phyloP scores from a whole-genome alignment of 805 yeast genomes.

The Metschnikowia amazonensis region DNA sequence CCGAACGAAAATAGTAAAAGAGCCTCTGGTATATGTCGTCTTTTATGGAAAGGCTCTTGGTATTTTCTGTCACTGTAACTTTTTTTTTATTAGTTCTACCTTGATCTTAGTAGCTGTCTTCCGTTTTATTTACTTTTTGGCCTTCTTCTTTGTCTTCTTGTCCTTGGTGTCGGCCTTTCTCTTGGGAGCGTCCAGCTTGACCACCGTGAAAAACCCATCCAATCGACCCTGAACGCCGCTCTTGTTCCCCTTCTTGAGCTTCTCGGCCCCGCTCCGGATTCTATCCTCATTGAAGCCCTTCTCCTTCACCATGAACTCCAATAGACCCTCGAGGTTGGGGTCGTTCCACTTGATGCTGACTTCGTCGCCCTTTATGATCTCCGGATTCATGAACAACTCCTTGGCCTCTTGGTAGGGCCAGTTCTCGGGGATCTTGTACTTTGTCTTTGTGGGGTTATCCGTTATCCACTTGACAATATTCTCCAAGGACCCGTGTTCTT shows the following conservation, averaged over 20 bases:
- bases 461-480: slow-evolving; percentile 65
- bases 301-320: slow-evolving; percentile 77
- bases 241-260: slow-evolving; percentile 78
- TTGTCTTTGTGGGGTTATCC: slow-evolving; percentile 50
- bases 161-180: slow-evolving; percentile 36
- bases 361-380: slow-evolving; percentile 58
- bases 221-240: slow-evolving; percentile 86
- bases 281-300: slow-evolving; percentile 94
- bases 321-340: slow-evolving; percentile 81
- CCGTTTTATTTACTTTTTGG: slow-evolving; percentile 5
- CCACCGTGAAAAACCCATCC: slow-evolving; percentile 84
- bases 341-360: slow-evolving; percentile 79
- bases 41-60: too few relatives aligned
- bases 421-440: slow-evolving; percentile 83
- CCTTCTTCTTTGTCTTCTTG: slow-evolving; percentile 32
- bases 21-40: too few relatives aligned
- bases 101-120: too few relatives aligned
- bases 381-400: slow-evolving; percentile 78
- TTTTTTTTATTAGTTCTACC: too few relatives aligned
- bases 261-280: slow-evolving; percentile 79
- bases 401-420: slow-evolving; percentile 94
- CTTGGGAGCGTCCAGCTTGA: slow-evolving; percentile 35
- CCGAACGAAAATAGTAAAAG: neutral
- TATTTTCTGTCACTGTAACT: too few relatives aligned
- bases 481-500: slow-evolving; percentile 79